Conservation (phyloP, 306 rosid genomes). For the Boehmeria nivea region DNA sequence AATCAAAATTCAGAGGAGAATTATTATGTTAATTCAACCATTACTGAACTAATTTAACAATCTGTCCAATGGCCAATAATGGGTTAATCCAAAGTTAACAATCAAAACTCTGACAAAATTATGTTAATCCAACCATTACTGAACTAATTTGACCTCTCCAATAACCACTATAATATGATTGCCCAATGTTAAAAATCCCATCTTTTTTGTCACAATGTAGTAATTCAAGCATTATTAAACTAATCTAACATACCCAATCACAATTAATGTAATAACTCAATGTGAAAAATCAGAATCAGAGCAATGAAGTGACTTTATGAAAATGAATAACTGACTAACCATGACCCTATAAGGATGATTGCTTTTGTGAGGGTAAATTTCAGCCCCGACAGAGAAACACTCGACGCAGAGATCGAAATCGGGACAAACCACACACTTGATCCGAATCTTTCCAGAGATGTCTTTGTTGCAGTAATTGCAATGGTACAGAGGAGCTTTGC, state of each 20-base stretch:
- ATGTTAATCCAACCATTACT: too few relatives aligned
- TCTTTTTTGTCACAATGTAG: not conserved
- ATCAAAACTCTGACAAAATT: not conserved
- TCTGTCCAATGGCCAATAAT: too few relatives aligned
- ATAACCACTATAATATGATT: too few relatives aligned
- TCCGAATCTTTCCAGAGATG: slow-evolving; percentile 39
- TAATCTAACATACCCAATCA: too few relatives aligned
- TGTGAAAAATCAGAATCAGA: not conserved
- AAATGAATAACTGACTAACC: slow-evolving; percentile 24
- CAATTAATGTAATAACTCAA: too few relatives aligned
- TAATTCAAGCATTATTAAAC: too few relatives aligned
- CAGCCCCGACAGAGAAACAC: slow-evolving; percentile 49
- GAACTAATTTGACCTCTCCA: too few relatives aligned
- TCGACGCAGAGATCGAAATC: slow-evolving; percentile 52
- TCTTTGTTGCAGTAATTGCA: slow-evolving; percentile 56
- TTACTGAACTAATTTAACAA: too few relatives aligned
- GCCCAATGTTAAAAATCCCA: not conserved
- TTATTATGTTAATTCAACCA: too few relatives aligned
- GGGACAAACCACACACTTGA: slow-evolving; percentile 43
- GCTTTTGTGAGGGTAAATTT: slow-evolving; percentile 41
- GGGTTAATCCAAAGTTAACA: too few relatives aligned
- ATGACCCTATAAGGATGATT: slow-evolving; percentile 51
- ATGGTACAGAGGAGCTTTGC: slow-evolving; percentile 42
- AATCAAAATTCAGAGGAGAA: not conserved
- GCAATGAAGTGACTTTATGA: not conserved